Evolutionary conservation across 768 basidiomycete species (phyloP), one percentile per base, ranked within the genome.

Genomic region (Melanogaster broomeanus): DNA sequence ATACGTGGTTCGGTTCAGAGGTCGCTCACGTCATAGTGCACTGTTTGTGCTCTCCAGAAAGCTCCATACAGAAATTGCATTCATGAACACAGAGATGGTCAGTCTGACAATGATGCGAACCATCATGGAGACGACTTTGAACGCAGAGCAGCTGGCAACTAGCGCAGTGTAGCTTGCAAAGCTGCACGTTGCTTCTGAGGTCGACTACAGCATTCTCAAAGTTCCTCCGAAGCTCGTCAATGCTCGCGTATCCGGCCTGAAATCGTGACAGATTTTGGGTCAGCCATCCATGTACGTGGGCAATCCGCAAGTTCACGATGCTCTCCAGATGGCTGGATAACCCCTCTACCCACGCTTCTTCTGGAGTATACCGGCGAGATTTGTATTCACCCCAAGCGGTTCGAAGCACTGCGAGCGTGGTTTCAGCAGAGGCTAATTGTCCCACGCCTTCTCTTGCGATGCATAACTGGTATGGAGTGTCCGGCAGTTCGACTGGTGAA

Each of bases 281-380:
- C 11, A 86, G 63, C 85, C 84, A 85, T 50, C 69, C 66, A 1
- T 62, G 62, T 22, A 85, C 81, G 48, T 79, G 77, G 4, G 67
- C 59, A 16, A 81, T 64, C 11, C 84, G 75, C 48, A 67, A 35
- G 22, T 78, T 67, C 11, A 72, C 75, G 4, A 81, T 55, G 3
- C 47, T 52, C 6, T 69, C 64, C 3, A 85, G 67, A 52, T 79
- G 69, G 1, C 46, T 25, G 0, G 69, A 66, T 3, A 85, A 65
- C 3, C 62, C 61, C 1, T 59, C 49, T 4, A 71, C 56, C 81
- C 81, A 83, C 49, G 61, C 57, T 11, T 71, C 56, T 41, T 67
- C 65, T 2, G 53, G 1, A 1, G 22, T 37, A 16, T 56, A 25
- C 18, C 66, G 65, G 15, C 65, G 66, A 12, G 58, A 51, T 11